Evolutionary conservation across 2,329 filamentous ascomycete genomes (phyloP), one percentile per base, ranked within the genome.

Genomic region (Fonsecaea pugnacius): DNA sequence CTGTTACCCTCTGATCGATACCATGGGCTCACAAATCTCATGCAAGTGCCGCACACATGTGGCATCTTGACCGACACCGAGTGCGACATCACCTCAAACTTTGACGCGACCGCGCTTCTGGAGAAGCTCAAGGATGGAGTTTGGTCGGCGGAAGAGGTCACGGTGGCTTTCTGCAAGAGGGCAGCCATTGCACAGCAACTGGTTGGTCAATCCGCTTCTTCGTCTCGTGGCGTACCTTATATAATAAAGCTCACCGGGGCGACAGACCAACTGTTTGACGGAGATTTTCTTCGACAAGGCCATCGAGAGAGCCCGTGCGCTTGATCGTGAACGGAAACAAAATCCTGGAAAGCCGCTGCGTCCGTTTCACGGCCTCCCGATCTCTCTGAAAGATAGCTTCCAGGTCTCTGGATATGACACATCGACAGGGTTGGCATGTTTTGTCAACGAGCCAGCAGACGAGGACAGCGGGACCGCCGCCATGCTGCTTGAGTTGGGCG

Each of bases 221-320:
- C 18, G 18, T 53, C 43, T 51, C 32, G 21, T 24, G n/a, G 6
- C 6, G 30, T 52, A 5, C 27, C 18, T 21, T 58, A 21, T 21
- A 8, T 36, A 16, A 27, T 53, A 16, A 10, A 30, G 36, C 58
- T 58, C 24, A 50, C 24, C 21, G 24, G 30, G 14, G 21, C 14
- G 14, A 55, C 52, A 66, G 63, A 66, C 66, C 33, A 66, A 66
- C 40, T 66, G 66, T 35, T 53, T 68, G 51, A 67, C 65, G 1
- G 87, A 89, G 69, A 76, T 77, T 18, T 74, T 85, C 63, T 69
- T 85, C 1, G 74, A 76, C 18, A 69, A 70, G 32, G 82, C 80
- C 0, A 80, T 83, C 10, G 74, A 78, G 66, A 73, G 80, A 0
- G 76, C 82, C 33, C 89, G 89, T 0, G 87, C 88, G 1, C 79